These are phyloP conservation scores for Penicillium sp. DNA, from an alignment of 2,329 filamentous ascomycete genomes.

Conservation along the genomic window DNA sequence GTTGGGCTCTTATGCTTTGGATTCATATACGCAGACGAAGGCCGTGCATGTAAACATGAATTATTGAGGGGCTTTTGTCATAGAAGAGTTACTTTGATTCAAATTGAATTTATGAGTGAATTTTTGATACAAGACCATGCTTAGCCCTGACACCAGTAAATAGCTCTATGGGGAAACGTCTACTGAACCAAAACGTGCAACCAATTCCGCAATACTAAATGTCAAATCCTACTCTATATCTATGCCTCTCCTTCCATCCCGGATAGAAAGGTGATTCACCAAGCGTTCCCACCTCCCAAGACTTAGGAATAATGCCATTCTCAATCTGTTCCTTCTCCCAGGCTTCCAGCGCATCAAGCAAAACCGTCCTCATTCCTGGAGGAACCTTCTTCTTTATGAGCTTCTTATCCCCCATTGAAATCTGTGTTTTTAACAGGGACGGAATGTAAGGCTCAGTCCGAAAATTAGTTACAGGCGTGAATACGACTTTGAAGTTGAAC, in stretches of 20 bases:
- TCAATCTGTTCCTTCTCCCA: constrained; percentile 65
- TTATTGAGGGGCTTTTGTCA: too few species aligned
- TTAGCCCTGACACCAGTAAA: too few species aligned
- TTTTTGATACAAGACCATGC: too few species aligned
- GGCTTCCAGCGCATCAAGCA: constrained; percentile 59
- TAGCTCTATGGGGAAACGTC: too few species aligned
- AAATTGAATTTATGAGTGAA: too few species aligned
- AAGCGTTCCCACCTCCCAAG: constrained; percentile 66
- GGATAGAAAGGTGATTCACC: constrained; percentile 72
- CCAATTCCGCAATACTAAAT: background rate
- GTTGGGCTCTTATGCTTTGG: constrained; percentile 36
- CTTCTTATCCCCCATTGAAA: constrained; percentile 64
- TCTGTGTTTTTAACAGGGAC: constrained; percentile 60
- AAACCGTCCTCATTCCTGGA: constrained; percentile 72
- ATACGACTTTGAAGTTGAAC: constrained; percentile 86
- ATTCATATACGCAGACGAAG: constrained; percentile 37
- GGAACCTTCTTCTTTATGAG: constrained; percentile 78
- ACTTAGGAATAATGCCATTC: constrained; percentile 54
- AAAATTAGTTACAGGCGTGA: constrained; percentile 69
- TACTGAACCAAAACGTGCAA: too few species aligned
- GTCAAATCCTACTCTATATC: background rate
- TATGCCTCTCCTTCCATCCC: constrained; percentile 62
- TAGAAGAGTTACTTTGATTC: too few species aligned
- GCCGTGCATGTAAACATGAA: constrained; percentile 36
- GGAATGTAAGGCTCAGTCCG: constrained; percentile 70